Evolutionary conservation across 805 yeast species (phyloP).

Genomic region (Yamadazyma tumulicola): DNA sequence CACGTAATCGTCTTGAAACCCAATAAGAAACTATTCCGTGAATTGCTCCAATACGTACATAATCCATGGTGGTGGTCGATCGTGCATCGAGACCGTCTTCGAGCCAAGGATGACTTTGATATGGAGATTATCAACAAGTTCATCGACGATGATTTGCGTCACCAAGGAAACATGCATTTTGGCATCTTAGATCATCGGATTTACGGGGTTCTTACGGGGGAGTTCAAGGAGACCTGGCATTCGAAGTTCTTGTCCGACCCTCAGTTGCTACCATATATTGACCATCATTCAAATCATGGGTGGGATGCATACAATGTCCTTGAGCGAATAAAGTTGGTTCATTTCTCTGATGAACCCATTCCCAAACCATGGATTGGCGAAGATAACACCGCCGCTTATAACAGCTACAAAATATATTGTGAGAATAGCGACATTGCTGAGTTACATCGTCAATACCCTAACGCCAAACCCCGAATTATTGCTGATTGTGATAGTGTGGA

Average conservation of each 20-base stretch:
- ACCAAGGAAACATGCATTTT: slow-evolving; percentile 12
- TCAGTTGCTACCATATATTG: slow-evolving; percentile 32
- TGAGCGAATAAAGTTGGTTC: slow-evolving; percentile 44
- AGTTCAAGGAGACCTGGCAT: slow-evolving; percentile 39
- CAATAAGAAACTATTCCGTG: slow-evolving; percentile 21
- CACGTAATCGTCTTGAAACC: slow-evolving; percentile 65
- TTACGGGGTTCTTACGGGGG: slow-evolving; percentile 52
- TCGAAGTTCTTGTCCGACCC: slow-evolving; percentile 42
- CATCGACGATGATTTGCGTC: slow-evolving; percentile 21
- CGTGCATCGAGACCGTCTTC: slow-evolving; percentile 16
- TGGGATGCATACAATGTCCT: slow-evolving; percentile 32
- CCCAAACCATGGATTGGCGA: slow-evolving; percentile 60
- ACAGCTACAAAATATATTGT: slow-evolving; percentile 25
- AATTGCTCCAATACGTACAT: slow-evolving; percentile 17
- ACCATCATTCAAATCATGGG: slow-evolving; percentile 14
- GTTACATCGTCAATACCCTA: slow-evolving; percentile 16
- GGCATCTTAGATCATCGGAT: slow-evolving; percentile 48
- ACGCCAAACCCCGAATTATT: slow-evolving; percentile 22
- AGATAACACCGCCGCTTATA: slow-evolving; percentile 20
- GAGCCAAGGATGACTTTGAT: slow-evolving; percentile 42
- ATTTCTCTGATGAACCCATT: slow-evolving; percentile 64
- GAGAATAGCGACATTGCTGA: slow-evolving; percentile 13
- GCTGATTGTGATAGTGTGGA: slow-evolving; percentile 26
- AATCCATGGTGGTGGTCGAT: slow-evolving; percentile 31
- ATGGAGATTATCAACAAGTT: slow-evolving; percentile 50